Evolutionary conservation across 306 rosid genomes (phyloP).

Genomic region (Mimosa bimucronata): DNA sequence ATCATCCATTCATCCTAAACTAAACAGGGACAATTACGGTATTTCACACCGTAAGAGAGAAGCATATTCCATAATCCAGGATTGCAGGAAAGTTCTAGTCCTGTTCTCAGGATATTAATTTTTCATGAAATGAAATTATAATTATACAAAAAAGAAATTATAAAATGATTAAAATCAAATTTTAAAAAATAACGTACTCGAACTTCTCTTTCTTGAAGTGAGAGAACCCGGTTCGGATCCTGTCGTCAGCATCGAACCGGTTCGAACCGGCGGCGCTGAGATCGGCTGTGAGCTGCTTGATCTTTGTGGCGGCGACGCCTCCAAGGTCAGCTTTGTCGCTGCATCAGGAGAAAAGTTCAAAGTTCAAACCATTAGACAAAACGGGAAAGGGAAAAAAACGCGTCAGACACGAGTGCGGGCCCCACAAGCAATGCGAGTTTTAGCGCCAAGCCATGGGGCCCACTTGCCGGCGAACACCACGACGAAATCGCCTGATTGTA

Average conservation of each 20-base stretch:
- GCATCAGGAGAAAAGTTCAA: slow-evolving; percentile 1
- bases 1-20: not conserved
- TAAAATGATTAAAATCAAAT: not conserved
- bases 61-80: slow-evolving; percentile 34
- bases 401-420: not conserved
- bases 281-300: slow-evolving; percentile 74
- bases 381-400: not conserved
- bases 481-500: not conserved
- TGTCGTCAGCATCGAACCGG: slow-evolving; percentile 57
- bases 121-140: too few species aligned
- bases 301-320: slow-evolving; percentile 70
- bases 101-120: not conserved
- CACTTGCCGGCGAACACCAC: not conserved
- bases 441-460: slow-evolving; percentile 2
- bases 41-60: slow-evolving; percentile 1
- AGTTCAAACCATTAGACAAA: not conserved
- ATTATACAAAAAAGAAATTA: too few species aligned
- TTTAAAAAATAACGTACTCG: slow-evolving; percentile 41
- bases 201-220: slow-evolving; percentile 78
- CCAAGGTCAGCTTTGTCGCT: slow-evolving; percentile 68
- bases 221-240: slow-evolving; percentile 72
- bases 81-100: not conserved
- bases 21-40: slow-evolving; percentile 24
- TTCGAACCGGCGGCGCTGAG: slow-evolving; percentile 40
- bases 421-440: not conserved